phyloP scores from a whole-genome alignment of 2,329 filamentous ascomycete genomes.

The Rosellinia necatrix region DNA sequence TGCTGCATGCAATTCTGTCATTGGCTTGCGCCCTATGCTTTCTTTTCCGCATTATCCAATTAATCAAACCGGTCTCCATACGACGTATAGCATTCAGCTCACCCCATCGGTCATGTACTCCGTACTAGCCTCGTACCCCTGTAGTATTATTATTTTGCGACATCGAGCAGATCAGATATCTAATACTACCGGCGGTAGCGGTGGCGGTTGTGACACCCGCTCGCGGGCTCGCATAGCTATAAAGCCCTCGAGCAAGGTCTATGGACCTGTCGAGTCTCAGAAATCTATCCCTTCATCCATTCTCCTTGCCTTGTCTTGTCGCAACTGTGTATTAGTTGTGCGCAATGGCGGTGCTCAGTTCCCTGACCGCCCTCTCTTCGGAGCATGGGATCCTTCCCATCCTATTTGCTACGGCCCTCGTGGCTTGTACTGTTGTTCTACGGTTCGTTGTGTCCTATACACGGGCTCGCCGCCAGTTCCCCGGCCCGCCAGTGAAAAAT shows the following conservation, averaged over 20 bases:
- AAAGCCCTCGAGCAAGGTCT: not conserved
- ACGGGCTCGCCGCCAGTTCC: constrained; percentile 22
- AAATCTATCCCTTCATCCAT: not conserved
- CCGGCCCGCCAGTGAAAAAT: constrained; percentile 22
- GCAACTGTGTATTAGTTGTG: not conserved
- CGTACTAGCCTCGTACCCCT: constrained; percentile 1
- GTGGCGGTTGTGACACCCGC: too few species aligned
- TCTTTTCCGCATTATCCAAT: too few species aligned
- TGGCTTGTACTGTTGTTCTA: constrained; percentile 8
- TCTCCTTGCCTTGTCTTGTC: not conserved
- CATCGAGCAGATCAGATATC: too few species aligned
- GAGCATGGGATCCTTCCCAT: constrained; percentile 14
- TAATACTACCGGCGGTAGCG: not conserved
- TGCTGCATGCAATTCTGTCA: not conserved
- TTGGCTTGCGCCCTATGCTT: too few species aligned
- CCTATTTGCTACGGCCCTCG: constrained; percentile 3
- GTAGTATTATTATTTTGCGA: too few species aligned
- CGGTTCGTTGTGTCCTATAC: constrained; percentile 21
- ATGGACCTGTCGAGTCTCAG: not conserved
- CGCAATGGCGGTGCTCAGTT: constrained; percentile 19
- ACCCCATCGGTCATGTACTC: not conserved
- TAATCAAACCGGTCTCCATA: not conserved
- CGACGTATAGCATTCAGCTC: constrained; percentile 14
- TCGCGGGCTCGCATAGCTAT: too few species aligned
- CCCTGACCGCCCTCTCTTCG: constrained; percentile 7